Evolutionary conservation across 164 flowering plant genomes (phyloP).

Genomic region (Paratinospora sagittata): DNA sequence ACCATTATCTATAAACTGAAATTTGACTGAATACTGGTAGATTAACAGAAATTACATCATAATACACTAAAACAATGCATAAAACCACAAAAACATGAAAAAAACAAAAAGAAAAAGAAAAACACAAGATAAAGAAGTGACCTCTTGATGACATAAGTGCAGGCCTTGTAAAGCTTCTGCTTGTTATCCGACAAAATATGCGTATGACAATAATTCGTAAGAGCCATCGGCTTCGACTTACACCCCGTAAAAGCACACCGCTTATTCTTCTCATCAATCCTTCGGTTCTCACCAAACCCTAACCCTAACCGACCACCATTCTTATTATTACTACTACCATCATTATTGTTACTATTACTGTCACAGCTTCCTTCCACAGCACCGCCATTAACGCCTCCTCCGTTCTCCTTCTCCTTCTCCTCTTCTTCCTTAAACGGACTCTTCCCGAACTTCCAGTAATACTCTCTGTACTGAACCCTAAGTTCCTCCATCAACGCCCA

Average conservation of each 20-base stretch:
- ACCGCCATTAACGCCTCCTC: not conserved
- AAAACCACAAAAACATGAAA: not conserved
- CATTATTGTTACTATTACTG: conserved; percentile 4
- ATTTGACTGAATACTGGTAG: no score
- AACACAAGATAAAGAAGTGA: conserved; percentile 7
- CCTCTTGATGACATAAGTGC: conserved; percentile 60
- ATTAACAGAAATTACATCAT: not conserved
- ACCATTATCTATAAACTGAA: no score
- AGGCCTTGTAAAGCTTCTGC: conserved; percentile 75
- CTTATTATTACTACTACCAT: not conserved
- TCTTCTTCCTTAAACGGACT: conserved; percentile 54
- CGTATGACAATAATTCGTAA: conserved; percentile 61
- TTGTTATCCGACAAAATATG: conserved; percentile 63
- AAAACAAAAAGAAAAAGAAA: not conserved
- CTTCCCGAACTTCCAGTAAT: conserved; percentile 58
- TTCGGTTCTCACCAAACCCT: conserved; percentile 13
- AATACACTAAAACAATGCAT: not conserved
- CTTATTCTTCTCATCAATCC: conserved; percentile 10
- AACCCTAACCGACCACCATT: conserved; percentile 3
- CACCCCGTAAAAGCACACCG: conserved; percentile 52
- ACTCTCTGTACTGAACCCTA: conserved; percentile 48
- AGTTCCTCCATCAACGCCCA: conserved; percentile 77
- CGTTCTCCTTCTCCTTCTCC: conserved; percentile 19
- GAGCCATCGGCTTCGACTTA: conserved; percentile 76
- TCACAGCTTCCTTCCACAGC: conserved; percentile 19